phyloP scores from a whole-genome alignment of 192 early-diverging fungal species.

The Linnemannia zychae region DNA sequence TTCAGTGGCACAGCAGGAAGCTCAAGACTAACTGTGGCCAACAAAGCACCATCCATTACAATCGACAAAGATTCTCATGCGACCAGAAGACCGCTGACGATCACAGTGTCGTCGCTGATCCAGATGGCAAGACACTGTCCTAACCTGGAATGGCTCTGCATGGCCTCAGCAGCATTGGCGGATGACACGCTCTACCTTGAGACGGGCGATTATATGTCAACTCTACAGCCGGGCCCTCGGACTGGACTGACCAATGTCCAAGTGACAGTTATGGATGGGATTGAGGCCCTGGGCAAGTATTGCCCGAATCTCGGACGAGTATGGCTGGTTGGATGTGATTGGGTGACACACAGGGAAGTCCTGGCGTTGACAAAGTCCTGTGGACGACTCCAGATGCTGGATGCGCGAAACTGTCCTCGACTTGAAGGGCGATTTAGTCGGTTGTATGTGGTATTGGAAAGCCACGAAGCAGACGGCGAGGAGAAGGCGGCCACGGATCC shows the following conservation, averaged over 20 bases:
- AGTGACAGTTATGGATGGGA: conserved; percentile 48
- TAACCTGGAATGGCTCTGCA: conserved; percentile 50
- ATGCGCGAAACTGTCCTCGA: conserved; percentile 55
- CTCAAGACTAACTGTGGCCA: too few relatives aligned
- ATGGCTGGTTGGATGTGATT: conserved; percentile 60
- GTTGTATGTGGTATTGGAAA: conserved; percentile 14
- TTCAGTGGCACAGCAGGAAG: too few relatives aligned
- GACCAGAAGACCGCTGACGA: conserved; percentile 29
- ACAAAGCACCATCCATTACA: background rate
- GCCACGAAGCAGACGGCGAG: background rate
- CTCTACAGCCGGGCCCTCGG: conserved; percentile 52
- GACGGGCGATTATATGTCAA: conserved; percentile 64
- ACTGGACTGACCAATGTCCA: conserved; percentile 55
- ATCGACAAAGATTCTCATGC: background rate
- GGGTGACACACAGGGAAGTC: conserved; percentile 58
- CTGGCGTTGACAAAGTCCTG: conserved; percentile 49
- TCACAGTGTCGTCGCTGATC: conserved; percentile 64
- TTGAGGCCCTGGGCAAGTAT: conserved; percentile 54
- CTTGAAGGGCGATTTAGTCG: conserved; percentile 39
- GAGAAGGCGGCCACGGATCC: background rate
- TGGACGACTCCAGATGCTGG: conserved; percentile 46
- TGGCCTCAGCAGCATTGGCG: conserved; percentile 51
- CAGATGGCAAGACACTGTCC: conserved; percentile 58
- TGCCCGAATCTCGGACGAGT: conserved; percentile 51
- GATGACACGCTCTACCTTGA: conserved; percentile 57